Evolutionary conservation across 495 filamentous ascomycete genomes (phyloP), one percentile per base, ranked within the genome.

Genomic region (Penicillium chermesinum): DNA sequence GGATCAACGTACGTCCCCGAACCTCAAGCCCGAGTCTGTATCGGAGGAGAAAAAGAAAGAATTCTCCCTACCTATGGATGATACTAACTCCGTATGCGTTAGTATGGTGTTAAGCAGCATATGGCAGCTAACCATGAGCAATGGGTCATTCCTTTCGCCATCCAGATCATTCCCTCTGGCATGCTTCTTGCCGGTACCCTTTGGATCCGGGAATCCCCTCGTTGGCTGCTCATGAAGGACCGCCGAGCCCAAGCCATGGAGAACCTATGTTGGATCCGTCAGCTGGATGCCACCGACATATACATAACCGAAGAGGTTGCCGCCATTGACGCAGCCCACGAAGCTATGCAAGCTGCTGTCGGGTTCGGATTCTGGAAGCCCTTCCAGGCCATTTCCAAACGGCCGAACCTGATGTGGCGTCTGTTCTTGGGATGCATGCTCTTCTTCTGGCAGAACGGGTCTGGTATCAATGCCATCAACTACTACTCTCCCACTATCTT

Each of bases 231-330:
- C 64, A 55, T 69, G 1, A 63, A 62, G 9, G 71, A 70, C 33
- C 49, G 63, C 9, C 73, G 81, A 5, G 73, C 83, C 15, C 54
- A 80, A 44, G 84, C 78, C 12, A 65, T 84, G 48, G 65, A 73
- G 44, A 80, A 78, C 34, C 76, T 87, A 3, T 74, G 72, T 62
- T 86, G 80, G 78, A 77, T 87, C 41, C 81, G 84, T 32, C 77
- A 84, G 46, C 72, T 86, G 19, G 62, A 72, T 13, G 55, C 69
- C 3, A 73, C 81, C 17, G 76, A 88, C 42, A 67, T 80, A 38
- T 88, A 87, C 56, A 81, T 88, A 55, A 56, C 84, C 3, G 83
- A 87, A 60, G 84, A 87, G 53, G 69, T 88, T 14, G 71, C 73
- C 16, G 78, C 72, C 47, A 84, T 86, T 57, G 81, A 87, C 42